A percentile compares a stretch with the other conserved stretches of the same genome.
These are phyloP conservation scores for Xylariaceae sp. DNA, from an alignment of 2,329 filamentous ascomycete genomes.

Conservation along the genomic window DNA sequence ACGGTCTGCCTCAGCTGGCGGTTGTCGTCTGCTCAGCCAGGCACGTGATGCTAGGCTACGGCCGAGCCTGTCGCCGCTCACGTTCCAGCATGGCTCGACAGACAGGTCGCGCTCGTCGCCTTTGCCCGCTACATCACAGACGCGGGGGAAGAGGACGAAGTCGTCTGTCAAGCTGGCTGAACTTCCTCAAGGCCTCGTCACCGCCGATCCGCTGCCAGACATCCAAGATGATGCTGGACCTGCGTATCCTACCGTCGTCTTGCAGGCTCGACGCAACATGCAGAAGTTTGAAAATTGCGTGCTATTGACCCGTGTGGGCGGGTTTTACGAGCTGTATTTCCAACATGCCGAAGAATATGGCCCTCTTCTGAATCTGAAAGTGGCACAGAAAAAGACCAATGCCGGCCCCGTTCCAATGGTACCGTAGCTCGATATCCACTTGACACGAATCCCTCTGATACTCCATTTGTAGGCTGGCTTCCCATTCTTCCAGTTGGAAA, in stretches of 20 bases:
- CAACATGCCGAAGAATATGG: constrained; percentile 90
- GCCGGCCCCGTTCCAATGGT: constrained; percentile 84
- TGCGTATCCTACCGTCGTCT: constrained; percentile 80
- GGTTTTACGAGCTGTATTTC: constrained; percentile 98
- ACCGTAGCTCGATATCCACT: constrained; percentile 23
- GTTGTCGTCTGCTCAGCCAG: constrained; percentile 7
- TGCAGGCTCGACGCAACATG: constrained; percentile 88
- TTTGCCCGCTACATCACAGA: constrained; percentile 18
- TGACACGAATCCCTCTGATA: constrained; percentile 21
- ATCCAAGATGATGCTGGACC: constrained; percentile 42
- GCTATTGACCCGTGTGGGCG: constrained; percentile 84
- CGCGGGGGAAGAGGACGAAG: constrained; percentile 54
- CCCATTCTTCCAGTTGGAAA: constrained; percentile 86
- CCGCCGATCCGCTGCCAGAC: constrained; percentile 17
- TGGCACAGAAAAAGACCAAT: constrained; percentile 75
- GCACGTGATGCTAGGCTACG: constrained; percentile 13
- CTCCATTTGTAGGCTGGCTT: constrained; percentile 69
- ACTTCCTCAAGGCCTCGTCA: constrained; percentile 51
- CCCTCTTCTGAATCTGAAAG: constrained; percentile 82
- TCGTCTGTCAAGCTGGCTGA: constrained; percentile 54
- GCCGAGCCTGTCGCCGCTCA: constrained; percentile 1
- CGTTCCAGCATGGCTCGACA: not conserved
- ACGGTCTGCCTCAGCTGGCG: constrained; percentile 8
- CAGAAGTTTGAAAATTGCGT: constrained; percentile 87
- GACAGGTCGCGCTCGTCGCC: not conserved